Base-by-base conservation (phyloP, 306 rosid species). In the Vigna hirtella region DNA sequence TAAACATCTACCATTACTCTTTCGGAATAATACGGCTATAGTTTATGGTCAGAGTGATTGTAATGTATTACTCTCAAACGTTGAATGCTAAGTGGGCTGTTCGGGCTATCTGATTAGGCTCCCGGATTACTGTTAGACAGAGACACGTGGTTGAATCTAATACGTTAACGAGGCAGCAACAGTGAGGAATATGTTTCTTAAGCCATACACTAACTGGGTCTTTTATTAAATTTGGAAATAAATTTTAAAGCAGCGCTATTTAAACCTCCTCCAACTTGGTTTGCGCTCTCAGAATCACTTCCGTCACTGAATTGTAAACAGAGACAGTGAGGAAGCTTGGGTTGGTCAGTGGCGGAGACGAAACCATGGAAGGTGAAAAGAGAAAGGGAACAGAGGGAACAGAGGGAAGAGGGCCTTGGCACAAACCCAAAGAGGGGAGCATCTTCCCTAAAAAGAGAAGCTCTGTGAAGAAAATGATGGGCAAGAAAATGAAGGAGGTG, bases 391-490 rank as follows among this genome's bases (percentile, higher is more conserved):
- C 26, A 36, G 85, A 72, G 42, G 72, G 38, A 5, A 12, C 26
- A 36, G 85, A 72, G 42, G 7, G 65, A 71, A 69, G 30, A 66
- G 55, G 36, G 78, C 0, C 48, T 4, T 73, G 71, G 77, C 58
- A 78, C 18, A 85, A 68, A 42, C 50, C 79, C 59, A 81, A 77
- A 55, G 40, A 58, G 14, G 82, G 86, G 10, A 77, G 84, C 18
- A 71, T 79, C 2, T 70, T 82, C 34, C 89, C 89, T 7, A 51
- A 69, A 2, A 26, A 76, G 66, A 72, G 73, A 62, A 26, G 17
- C 9, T 65, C 79, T 0, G 86, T 82, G 34, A 82, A 86, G 72
- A 1, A 5, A n/a, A 79, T 51, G 89, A 79, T 86, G 12, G 71
- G 57, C 79, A 30, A 79, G 10, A 4, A 6, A 0, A 0, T 36